A percentile compares a stretch with the other conserved stretches of the same genome.
phyloP scores from a whole-genome alignment of 108 stramenopile genomes.

The Nitzschia sp. region DNA sequence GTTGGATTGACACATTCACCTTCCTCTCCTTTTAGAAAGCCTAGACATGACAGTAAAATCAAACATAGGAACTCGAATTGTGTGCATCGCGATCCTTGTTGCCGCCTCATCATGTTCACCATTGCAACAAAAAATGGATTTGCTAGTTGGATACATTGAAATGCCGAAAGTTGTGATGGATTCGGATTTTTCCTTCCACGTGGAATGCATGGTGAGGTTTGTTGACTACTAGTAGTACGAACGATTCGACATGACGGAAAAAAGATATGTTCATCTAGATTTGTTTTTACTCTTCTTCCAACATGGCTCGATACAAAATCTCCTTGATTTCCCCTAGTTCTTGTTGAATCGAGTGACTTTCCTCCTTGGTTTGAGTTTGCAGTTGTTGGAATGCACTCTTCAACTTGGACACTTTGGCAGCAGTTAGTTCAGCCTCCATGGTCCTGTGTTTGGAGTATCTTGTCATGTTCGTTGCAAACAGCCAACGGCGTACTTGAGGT shows the following conservation, averaged over 20 bases:
- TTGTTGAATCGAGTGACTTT: constrained; percentile 27
- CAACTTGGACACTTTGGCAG: constrained; percentile 26
- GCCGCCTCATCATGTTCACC: too few relatives aligned
- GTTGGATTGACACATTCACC: constrained; percentile 1
- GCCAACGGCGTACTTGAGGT: constrained; percentile 61
- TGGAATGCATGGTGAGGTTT: too few relatives aligned
- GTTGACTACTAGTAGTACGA: too few relatives aligned
- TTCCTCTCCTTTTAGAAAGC: neutral
- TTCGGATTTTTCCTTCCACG: too few relatives aligned
- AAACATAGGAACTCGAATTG: too few relatives aligned
- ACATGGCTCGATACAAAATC: constrained; percentile 21
- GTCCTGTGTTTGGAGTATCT: neutral
- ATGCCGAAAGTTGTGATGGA: too few relatives aligned
- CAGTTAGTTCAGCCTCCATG: constrained; percentile 11
- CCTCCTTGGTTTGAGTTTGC: constrained; percentile 24
- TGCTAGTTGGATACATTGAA: too few relatives aligned
- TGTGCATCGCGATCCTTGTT: too few relatives aligned
- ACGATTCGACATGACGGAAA: too few relatives aligned
- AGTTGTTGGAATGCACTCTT: constrained; percentile 25
- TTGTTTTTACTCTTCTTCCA: constrained; percentile 8
- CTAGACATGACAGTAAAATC: too few relatives aligned
- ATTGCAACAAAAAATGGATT: too few relatives aligned
- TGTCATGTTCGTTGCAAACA: constrained; percentile 35
- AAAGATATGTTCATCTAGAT: too few relatives aligned
- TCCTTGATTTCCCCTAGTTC: constrained; percentile 34